Evolutionary conservation across 192 early-diverging fungal species (phyloP), one percentile per base, ranked within the genome.

Genomic region (Podila clonocystis): DNA sequence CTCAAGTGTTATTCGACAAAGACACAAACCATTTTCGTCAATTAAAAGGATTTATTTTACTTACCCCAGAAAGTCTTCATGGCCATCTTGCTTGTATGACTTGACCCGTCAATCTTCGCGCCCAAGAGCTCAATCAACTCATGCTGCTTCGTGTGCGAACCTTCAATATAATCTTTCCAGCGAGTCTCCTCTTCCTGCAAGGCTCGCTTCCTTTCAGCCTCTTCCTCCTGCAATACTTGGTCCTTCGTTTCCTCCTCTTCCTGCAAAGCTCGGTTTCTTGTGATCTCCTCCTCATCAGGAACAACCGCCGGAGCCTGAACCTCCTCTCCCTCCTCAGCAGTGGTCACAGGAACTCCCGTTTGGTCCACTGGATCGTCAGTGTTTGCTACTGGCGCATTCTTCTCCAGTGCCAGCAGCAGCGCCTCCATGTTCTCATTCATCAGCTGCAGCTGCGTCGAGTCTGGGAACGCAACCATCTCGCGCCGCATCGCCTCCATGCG

Each of bases 31-130:
- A 45, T 45, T 45, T 45, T n/a, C 0, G 29, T 3, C 15, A 34
- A 7, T 17, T 11, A 63, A 9, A 38, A 63, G 17, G 17, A n/a
- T 36, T 9, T 36, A 55, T 24, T 0, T 55, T 26, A 11, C 62
- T 22, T 63, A 63, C 62, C 30, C 33, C 28, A 34, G 24, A 63
- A 63, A 0, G 62, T 63, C 36, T 63, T 63, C 30, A 63, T 20
- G 30, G 62, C 34, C 30, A 34, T 24, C 33, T 63, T 63, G 62
- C 9, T 63, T 1, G 62, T 34, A n/a, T 63, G 28, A 34, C 30
- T 36, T 20, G 62, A 63, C 62, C 7, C 62, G 30, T 63, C 62
- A 45, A 63, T 34, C 34, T 63, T 63, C 5, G 9, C 28, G 5
- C 30, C 22, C 31, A 63, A 22, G 12, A 13, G 20, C 8, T 36